A percentile compares a stretch with the other conserved stretches of the same genome.
phyloP scores from a whole-genome alignment of 2,329 filamentous ascomycete genomes.

The Colletotrichum kahawae region DNA sequence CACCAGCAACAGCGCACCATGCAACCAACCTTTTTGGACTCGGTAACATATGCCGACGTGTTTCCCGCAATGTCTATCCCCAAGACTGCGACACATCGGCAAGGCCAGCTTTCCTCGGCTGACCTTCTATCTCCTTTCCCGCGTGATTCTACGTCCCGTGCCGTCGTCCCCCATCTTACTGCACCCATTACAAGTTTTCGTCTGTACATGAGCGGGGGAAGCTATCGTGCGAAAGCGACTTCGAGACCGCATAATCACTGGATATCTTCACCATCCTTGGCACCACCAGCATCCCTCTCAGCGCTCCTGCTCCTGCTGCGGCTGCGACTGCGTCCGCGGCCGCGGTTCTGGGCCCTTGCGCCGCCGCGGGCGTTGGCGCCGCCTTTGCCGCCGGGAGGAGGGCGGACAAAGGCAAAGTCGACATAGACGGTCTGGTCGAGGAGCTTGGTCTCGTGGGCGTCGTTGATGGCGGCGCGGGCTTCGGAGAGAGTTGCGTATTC shows the following conservation, averaged over 20 bases:
- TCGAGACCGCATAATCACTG: background rate
- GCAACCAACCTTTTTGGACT: constrained; percentile 10
- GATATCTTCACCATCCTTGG: constrained; percentile 1
- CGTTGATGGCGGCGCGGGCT: constrained; percentile 81
- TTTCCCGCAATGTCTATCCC: background rate
- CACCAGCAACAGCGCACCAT: background rate
- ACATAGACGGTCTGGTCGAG: constrained; percentile 82
- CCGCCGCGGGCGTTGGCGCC: constrained; percentile 36
- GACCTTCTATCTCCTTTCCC: background rate
- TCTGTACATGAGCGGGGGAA: too few species aligned
- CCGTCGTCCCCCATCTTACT: background rate
- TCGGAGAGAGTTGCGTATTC: constrained; percentile 82
- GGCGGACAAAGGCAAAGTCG: constrained; percentile 85
- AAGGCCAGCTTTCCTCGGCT: background rate
- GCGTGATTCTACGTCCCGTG: background rate
- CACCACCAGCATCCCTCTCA: background rate
- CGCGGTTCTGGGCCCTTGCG: constrained; percentile 41
- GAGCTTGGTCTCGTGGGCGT: constrained; percentile 77
- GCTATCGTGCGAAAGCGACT: background rate
- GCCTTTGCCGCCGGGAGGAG: constrained; percentile 60
- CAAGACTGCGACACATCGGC: constrained; percentile 17
- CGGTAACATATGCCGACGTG: constrained; percentile 13
- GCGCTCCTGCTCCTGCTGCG: constrained; percentile 46
- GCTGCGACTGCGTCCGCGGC: constrained; percentile 37
- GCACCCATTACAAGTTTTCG: too few species aligned